These are phyloP conservation scores for Starmerella sp. DNA, from an alignment of 805 yeast genomes.

Conservation along the genomic window DNA sequence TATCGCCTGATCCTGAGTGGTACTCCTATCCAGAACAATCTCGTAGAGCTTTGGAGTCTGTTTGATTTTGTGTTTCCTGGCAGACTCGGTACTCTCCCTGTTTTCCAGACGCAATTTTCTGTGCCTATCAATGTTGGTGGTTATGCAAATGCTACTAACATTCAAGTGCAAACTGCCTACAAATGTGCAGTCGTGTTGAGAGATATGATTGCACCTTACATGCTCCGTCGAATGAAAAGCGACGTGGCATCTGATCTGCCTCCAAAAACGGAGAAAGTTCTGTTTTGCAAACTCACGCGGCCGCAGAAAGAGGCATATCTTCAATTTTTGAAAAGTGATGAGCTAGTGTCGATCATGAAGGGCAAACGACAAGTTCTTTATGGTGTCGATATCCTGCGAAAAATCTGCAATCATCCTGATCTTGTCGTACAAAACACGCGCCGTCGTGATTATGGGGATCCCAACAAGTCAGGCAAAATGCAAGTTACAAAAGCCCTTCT, in stretches of 20 bases:
- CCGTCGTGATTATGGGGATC: slow-evolving; percentile 34
- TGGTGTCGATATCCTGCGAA: slow-evolving; percentile 83
- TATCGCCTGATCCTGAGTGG: slow-evolving; percentile 85
- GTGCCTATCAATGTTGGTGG: slow-evolving; percentile 95
- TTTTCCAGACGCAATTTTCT: slow-evolving; percentile 85
- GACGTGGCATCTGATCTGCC: slow-evolving; percentile 96
- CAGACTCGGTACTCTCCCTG: slow-evolving; percentile 84
- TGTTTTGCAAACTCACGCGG: slow-evolving; percentile 76
- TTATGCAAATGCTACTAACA: slow-evolving; percentile 90
- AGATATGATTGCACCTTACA: slow-evolving; percentile 80
- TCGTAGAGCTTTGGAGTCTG: slow-evolving; percentile 85
- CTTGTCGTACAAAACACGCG: slow-evolving; percentile 41
- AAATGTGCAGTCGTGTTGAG: slow-evolving; percentile 87
- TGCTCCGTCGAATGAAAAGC: slow-evolving; percentile 73
- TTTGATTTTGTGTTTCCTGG: slow-evolving; percentile 96
- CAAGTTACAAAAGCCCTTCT: slow-evolving; percentile 72
- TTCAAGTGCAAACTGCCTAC: slow-evolving; percentile 92
- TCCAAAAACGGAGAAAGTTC: slow-evolving; percentile 82
- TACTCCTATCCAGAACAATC: slow-evolving; percentile 91
- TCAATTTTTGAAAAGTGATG: slow-evolving; percentile 65
- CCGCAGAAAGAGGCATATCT: slow-evolving; percentile 65
- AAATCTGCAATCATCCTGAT: slow-evolving; percentile 95
- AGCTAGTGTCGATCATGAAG: slow-evolving; percentile 53
- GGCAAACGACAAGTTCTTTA: slow-evolving; percentile 73
- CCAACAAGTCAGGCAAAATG: slow-evolving; percentile 68